Percentiles rank a stretch among this genome's conserved stretches.
phyloP scores from a whole-genome alignment of 2,329 filamentous ascomycete genomes.

The Aaosphaeria pasadenensis region DNA sequence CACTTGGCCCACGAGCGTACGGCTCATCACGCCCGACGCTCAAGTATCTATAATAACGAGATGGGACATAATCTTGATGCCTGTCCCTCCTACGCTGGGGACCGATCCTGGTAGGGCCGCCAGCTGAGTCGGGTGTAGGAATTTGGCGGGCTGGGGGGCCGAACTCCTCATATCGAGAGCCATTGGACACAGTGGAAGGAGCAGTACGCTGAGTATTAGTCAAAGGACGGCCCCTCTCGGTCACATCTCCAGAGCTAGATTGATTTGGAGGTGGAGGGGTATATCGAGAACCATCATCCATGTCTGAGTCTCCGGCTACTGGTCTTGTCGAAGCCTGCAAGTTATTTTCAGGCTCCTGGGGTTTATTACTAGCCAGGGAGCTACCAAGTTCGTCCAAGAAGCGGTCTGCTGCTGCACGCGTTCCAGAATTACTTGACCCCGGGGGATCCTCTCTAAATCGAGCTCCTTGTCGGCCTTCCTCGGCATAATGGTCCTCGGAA shows the following conservation, averaged over 20 bases:
- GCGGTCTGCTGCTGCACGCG: constrained; percentile 31
- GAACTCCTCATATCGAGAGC: constrained; percentile 28
- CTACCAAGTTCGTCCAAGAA: constrained; percentile 29
- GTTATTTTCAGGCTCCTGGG: too few relatives aligned
- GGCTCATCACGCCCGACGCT: constrained; percentile 33
- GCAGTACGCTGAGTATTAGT: constrained; percentile 17
- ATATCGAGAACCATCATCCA: constrained; percentile 26
- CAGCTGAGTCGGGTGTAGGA: constrained; percentile 22
- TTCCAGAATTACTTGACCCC: constrained; percentile 5
- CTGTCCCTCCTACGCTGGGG: constrained; percentile 31
- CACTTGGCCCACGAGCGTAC: constrained; percentile 31
- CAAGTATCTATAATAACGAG: constrained; percentile 36
- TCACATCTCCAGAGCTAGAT: constrained; percentile 12
- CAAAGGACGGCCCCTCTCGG: constrained; percentile 11
- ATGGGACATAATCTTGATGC: constrained; percentile 29
- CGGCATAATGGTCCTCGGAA: too few relatives aligned
- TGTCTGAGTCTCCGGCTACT: constrained; percentile 14
- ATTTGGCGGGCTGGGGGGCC: constrained; percentile 18
- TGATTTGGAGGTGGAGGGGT: constrained; percentile 23
- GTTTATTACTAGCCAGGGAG: too few relatives aligned
- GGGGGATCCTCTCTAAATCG: too few relatives aligned
- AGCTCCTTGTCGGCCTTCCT: too few relatives aligned
- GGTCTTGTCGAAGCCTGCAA: constrained; percentile 1
- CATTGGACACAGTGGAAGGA: constrained; percentile 31
- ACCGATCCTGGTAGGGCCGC: constrained; percentile 19